A percentile compares a stretch with the other conserved stretches of the same genome.
Evolutionary conservation across 148 eudicot genomes (phyloP).

Genomic region (Arbutus unedo): DNA sequence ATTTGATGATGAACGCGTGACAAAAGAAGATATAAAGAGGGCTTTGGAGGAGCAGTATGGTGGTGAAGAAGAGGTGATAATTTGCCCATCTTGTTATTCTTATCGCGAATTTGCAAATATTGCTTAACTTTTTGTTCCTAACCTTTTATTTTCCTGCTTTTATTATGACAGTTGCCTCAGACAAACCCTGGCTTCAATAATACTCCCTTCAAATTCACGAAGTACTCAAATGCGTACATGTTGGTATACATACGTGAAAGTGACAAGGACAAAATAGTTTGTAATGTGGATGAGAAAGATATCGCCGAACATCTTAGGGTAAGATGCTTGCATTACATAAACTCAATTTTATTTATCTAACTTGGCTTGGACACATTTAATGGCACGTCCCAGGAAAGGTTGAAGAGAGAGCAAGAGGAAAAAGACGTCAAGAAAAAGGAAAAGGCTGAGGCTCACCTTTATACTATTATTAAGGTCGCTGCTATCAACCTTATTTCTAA

Average conservation of each 20-base stretch:
- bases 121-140: slow-evolving; percentile 9
- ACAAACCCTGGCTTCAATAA: slow-evolving; percentile 94
- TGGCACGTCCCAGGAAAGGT: slow-evolving; percentile 57
- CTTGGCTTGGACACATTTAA: slow-evolving; percentile 5
- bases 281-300: slow-evolving; percentile 95
- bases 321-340: slow-evolving; percentile 19
- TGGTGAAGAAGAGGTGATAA: slow-evolving; percentile 92
- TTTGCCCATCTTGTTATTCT: neutral
- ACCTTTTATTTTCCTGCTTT: slow-evolving; percentile 9
- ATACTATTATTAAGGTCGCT: slow-evolving; percentile 83
- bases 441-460: slow-evolving; percentile 96
- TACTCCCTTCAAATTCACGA: slow-evolving; percentile 88
- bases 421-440: slow-evolving; percentile 88
- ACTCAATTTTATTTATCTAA: neutral
- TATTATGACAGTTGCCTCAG: slow-evolving; percentile 61
- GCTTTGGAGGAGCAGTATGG: slow-evolving; percentile 97
- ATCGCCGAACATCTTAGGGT: slow-evolving; percentile 93
- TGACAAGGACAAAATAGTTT: slow-evolving; percentile 88
- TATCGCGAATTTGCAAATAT: slow-evolving; percentile 1
- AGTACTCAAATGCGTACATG: slow-evolving; percentile 98
- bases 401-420: slow-evolving; percentile 91
- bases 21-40: slow-evolving; percentile 88
- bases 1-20: slow-evolving; percentile 96
- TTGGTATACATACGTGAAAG: slow-evolving; percentile 92
- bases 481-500: slow-evolving; percentile 3